Evolutionary conservation across 129 eudicot species (phyloP).

Genomic region (Tagetes patula): DNA sequence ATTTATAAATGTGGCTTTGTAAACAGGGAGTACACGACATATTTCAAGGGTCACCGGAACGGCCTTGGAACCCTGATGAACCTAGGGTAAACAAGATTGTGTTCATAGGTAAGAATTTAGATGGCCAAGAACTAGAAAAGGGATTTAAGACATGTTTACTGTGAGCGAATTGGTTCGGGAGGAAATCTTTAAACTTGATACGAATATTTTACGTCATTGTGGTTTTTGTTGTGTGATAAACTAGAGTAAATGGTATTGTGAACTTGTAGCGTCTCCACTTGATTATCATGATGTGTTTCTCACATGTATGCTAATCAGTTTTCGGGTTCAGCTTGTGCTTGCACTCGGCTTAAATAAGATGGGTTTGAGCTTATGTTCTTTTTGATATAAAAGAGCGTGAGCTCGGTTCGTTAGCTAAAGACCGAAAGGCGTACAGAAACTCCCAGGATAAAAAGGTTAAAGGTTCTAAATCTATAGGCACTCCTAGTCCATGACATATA

Average conservation of each 20-base stretch:
- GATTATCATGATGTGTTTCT: not conserved
- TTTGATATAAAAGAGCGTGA: too few relatives aligned
- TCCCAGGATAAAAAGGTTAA: too few relatives aligned
- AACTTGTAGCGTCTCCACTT: not conserved
- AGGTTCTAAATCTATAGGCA: too few relatives aligned
- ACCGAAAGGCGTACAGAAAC: too few relatives aligned
- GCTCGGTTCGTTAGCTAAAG: too few relatives aligned
- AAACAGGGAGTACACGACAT: constrained; percentile 95
- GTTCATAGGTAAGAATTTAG: constrained; percentile 89
- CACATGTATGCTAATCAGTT: not conserved
- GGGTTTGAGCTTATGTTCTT: too few relatives aligned
- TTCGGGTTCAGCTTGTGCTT: not conserved
- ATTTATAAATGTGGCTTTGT: not conserved
- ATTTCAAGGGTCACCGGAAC: constrained; percentile 97
- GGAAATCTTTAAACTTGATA: constrained; percentile 26
- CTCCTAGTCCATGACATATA: too few relatives aligned
- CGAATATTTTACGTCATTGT: not conserved
- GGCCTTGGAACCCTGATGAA: constrained; percentile 78
- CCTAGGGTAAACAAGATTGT: constrained; percentile 82
- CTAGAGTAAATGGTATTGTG: constrained; percentile 13
- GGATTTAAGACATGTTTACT: constrained; percentile 81
- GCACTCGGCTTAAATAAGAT: not conserved
- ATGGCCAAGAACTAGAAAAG: constrained; percentile 63
- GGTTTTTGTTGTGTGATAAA: constrained; percentile 36
- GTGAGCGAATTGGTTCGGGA: constrained; percentile 26